These are phyloP conservation scores for Kluyveromyces siamensis DNA, from an alignment of 805 yeast species.

Conservation along the genomic window DNA sequence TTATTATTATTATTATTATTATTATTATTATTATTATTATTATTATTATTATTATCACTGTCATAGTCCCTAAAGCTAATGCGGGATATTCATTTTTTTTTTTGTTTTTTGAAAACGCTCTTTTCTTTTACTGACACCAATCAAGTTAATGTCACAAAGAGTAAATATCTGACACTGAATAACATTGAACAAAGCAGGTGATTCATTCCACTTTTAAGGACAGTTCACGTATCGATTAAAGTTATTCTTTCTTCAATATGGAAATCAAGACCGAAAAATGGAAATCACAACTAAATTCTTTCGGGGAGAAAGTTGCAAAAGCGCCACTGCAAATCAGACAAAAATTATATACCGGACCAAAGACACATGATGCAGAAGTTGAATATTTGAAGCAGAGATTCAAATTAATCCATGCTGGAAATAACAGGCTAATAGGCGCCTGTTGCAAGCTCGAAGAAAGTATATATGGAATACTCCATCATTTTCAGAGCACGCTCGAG, in stretches of 20 bases:
- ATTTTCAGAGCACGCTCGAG: background rate
- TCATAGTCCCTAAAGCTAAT: background rate
- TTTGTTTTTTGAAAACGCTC: background rate
- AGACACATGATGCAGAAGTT: background rate
- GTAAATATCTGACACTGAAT: background rate
- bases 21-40: background rate
- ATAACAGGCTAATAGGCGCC: background rate
- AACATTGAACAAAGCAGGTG: background rate
- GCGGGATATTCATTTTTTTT: constrained; percentile 3
- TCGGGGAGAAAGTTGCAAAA: constrained; percentile 2
- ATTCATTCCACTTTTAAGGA: background rate
- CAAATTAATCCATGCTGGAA: background rate
- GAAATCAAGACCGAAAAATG: background rate
- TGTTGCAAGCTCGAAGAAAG: background rate
- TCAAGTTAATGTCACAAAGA: background rate
- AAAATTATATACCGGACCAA: constrained; percentile 1
- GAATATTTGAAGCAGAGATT: background rate
- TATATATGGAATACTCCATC: background rate
- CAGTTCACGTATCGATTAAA: no score
- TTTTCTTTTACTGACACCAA: background rate
- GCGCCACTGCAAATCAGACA: constrained; percentile 2
- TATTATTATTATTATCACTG: background rate
- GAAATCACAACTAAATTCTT: background rate
- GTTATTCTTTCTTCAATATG: background rate
- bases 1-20: background rate